These are phyloP conservation scores for Ophidiomyces ophidiicola DNA, from an alignment of 2,329 filamentous ascomycete genomes.

Conservation along the genomic window DNA sequence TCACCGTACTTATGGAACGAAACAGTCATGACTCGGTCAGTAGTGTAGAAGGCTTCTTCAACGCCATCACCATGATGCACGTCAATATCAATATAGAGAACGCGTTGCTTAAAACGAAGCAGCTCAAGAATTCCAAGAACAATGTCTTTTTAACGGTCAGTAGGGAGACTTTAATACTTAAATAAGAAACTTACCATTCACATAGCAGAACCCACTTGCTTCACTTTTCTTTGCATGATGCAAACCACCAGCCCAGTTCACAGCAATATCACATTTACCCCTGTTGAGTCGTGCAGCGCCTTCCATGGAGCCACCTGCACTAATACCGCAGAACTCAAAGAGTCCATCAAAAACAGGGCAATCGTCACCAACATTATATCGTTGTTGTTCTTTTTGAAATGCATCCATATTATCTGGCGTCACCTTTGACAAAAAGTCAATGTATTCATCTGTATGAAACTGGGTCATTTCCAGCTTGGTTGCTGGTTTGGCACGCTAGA, in stretches of 20 bases:
- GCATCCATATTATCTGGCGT: slow-evolving; percentile 98
- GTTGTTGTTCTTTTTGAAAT: slow-evolving; percentile 80
- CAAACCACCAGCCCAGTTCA: slow-evolving; percentile 87
- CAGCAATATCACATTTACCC: slow-evolving; percentile 54
- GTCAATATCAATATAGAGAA: slow-evolving; percentile 56
- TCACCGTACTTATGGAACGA: slow-evolving; percentile 64
- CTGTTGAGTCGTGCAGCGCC: slow-evolving; percentile 56
- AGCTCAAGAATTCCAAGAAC: slow-evolving; percentile 55
- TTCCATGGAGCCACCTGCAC: slow-evolving; percentile 58
- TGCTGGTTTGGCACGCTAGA: slow-evolving; percentile 64
- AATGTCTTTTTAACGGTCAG: slow-evolving; percentile 39
- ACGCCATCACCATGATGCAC: slow-evolving; percentile 58
- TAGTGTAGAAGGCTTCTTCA: slow-evolving; percentile 60
- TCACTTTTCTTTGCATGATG: slow-evolving; percentile 94
- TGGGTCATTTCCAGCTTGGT: slow-evolving; percentile 61
- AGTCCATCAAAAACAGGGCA: slow-evolving; percentile 57
- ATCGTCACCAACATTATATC: slow-evolving; percentile 55
- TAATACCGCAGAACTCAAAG: slow-evolving; percentile 60
- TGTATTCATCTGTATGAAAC: slow-evolving; percentile 62
- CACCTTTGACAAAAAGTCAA: slow-evolving; percentile 67
- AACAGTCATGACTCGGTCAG: slow-evolving; percentile 58
- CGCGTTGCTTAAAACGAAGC: slow-evolving; percentile 50
- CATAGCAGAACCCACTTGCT: slow-evolving; percentile 94
- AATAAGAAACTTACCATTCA: slow-evolving; percentile 51
- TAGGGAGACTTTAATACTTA: not conserved